Conservation (phyloP, 23 red algal species). For the Agarophyton chilense region DNA sequence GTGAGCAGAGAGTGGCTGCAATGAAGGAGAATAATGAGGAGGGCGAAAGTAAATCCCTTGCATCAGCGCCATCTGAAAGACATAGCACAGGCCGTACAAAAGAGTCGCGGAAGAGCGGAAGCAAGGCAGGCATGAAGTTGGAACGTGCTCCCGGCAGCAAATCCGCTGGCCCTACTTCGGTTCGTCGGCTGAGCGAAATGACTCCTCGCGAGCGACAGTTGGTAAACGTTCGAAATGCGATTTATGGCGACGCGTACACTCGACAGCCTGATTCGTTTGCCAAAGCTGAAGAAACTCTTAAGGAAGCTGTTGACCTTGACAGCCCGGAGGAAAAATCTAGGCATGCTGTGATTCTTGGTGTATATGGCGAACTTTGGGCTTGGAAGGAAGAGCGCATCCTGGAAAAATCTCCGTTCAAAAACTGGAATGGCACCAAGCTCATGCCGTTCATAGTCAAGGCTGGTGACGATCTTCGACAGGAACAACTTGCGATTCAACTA, state of each 20-base stretch:
- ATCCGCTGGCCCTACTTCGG: background rate
- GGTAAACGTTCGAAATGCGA: slow-evolving; percentile 59
- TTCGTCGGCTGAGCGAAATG: slow-evolving; percentile 62
- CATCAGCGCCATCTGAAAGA: background rate
- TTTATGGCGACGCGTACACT: slow-evolving; percentile 70
- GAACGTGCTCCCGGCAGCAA: background rate
- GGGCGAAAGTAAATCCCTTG: background rate
- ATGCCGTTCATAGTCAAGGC: slow-evolving; percentile 98
- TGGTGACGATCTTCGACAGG: slow-evolving; percentile 95
- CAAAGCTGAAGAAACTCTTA: slow-evolving; percentile 1
- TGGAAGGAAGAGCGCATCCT: slow-evolving; percentile 78
- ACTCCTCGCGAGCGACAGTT: slow-evolving; percentile 68
- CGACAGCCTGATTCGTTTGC: slow-evolving; percentile 53
- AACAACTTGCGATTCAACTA: slow-evolving; percentile 93
- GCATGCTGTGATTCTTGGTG: slow-evolving; percentile 77
- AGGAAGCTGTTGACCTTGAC: background rate
- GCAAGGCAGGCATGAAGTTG: background rate
- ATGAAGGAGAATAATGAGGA: background rate
- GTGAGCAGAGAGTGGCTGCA: slow-evolving; percentile 60
- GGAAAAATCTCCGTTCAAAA: slow-evolving; percentile 80
- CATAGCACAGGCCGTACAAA: background rate
- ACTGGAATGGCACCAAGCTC: slow-evolving; percentile 63
- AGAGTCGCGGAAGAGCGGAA: background rate
- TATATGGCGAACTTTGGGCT: slow-evolving; percentile 88
- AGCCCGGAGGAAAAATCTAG: slow-evolving; percentile 60